These are phyloP conservation scores for Raphanus raphanistrum DNA, from an alignment of 345 rosid species.

Conservation along the genomic window DNA sequence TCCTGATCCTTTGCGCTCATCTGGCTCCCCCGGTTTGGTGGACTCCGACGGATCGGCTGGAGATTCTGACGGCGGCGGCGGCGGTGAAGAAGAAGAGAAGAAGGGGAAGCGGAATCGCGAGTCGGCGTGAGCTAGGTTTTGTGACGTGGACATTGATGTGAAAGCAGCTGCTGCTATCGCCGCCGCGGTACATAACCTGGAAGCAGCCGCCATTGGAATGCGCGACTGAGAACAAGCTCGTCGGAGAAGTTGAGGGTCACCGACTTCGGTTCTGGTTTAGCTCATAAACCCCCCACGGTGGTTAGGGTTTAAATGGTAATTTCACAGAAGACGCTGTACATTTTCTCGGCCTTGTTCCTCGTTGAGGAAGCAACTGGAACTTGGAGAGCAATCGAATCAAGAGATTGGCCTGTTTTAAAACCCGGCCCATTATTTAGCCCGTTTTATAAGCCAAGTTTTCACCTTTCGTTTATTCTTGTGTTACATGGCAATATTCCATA, in stretches of 20 bases:
- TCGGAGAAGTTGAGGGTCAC: not conserved
- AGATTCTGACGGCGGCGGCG: slow-evolving; percentile 33
- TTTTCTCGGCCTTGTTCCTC: not conserved
- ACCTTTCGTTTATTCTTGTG: not conserved
- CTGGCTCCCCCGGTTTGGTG: slow-evolving; percentile 49
- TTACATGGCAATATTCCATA: no score
- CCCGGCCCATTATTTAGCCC: not conserved
- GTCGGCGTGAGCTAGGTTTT: slow-evolving; percentile 60
- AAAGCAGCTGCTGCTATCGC: slow-evolving; percentile 63
- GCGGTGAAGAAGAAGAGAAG: slow-evolving; percentile 42
- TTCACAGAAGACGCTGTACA: not conserved
- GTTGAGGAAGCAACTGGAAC: not conserved
- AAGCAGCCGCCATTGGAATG: slow-evolving; percentile 66
- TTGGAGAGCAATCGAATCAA: not conserved
- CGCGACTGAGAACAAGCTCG: not conserved
- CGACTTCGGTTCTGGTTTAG: slow-evolving; percentile 3
- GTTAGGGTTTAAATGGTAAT: slow-evolving; percentile 29
- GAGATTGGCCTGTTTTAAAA: not conserved
- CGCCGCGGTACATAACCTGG: slow-evolving; percentile 58
- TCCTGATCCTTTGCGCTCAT: slow-evolving; percentile 70
- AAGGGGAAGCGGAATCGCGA: slow-evolving; percentile 58
- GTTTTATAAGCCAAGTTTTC: not conserved
- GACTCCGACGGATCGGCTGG: slow-evolving; percentile 36
- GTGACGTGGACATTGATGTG: slow-evolving; percentile 48
- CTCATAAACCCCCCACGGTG: slow-evolving; percentile 47